Evolutionary conservation across 768 basidiomycete genomes (phyloP), one percentile per base, ranked within the genome.

Genomic region (Pleurotus sapidus): DNA sequence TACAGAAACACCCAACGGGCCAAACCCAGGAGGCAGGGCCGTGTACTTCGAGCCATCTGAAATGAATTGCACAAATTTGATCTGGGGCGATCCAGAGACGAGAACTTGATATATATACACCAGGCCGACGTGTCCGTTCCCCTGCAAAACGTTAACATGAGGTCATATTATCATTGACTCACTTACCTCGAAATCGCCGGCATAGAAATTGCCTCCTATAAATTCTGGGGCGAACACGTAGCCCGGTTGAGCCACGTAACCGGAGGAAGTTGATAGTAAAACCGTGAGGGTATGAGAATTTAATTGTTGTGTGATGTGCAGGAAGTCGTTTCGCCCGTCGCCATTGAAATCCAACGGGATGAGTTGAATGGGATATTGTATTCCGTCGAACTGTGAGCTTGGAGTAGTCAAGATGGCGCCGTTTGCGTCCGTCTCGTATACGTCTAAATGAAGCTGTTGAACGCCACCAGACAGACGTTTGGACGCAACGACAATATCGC

Each of bases 41-140:
- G 51, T 54, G 39, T 40, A 54, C 15, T 39, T 20, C 0, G 37
- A 17, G 20, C 51, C 51, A n/a, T 54, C 24, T 14, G 51, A 54
- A 5, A 38, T 24, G 25, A 54, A 42, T 37, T 54, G 51, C 9
- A 54, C 23, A 24, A 54, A 54, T n/a, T 38, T 34, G 11, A 54
- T 54, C 25, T 42, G 51, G 11, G 51, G 51, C 0, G 51, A 17
- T 15, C 51, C 51, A 4, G 51, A 54, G 4, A 23, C 14, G 14
- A 54, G 39, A 24, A 54, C 38, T 24, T 54, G 39, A 24, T 54
- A 54, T n/a, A 54, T 42, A 20, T 54, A 43, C 23, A 54, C 51
- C 12, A 54, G 51, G 9, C 51, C 51, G 1, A 54, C 23, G 23
- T 54, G 51, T 12, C 51, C 51, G 15, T 54, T 54, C 5, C 51